Percentiles rank a stretch among this genome's conserved stretches.
Evolutionary conservation across 768 basidiomycete genomes (phyloP).

Genomic region (Tricholoma matsutake): DNA sequence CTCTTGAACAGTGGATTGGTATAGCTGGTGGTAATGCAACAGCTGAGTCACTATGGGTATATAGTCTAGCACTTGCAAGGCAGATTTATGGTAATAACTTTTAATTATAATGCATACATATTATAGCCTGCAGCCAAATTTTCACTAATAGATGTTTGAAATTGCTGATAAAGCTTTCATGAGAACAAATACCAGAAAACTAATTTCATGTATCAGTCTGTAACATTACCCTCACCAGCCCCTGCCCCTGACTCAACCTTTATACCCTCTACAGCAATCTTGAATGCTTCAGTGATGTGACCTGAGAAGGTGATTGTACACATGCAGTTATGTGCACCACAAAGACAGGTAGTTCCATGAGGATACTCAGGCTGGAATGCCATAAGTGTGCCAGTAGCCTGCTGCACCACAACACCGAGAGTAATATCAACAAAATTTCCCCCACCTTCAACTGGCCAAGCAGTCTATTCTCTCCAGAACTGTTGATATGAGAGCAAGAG

Average conservation of each 20-base stretch:
- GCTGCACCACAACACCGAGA: conserved; percentile 2
- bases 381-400: conserved; percentile 2
- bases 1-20: too few relatives aligned
- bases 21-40: too few relatives aligned
- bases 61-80: too few relatives aligned
- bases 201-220: background rate
- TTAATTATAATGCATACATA: too few relatives aligned
- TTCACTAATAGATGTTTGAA: too few relatives aligned
- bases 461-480: background rate
- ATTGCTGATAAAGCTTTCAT: too few relatives aligned
- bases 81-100: too few relatives aligned
- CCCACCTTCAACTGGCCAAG: background rate
- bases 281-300: background rate
- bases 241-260: background rate
- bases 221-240: background rate
- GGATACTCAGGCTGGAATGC: conserved; percentile 3
- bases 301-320: background rate
- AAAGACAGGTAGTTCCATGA: conserved; percentile 3
- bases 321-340: conserved; percentile 1
- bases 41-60: too few relatives aligned
- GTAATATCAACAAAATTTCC: conserved; percentile 2
- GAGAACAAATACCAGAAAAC: background rate
- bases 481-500: background rate
- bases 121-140: too few relatives aligned
- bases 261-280: background rate